Conservation (phyloP, 257 asterid genomes). For the Datura wrightii region DNA sequence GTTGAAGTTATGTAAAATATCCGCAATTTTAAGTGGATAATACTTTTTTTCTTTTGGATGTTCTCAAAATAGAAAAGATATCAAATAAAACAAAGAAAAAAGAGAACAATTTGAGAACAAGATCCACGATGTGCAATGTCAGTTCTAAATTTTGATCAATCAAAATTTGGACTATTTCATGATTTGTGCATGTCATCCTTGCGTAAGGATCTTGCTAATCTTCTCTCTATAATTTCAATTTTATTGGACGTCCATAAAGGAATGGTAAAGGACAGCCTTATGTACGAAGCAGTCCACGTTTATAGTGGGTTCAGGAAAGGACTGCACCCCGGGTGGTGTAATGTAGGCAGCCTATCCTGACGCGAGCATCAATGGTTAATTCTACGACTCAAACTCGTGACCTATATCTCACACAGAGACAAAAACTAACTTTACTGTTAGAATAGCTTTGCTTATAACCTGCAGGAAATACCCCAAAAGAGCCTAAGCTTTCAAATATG, state of each 20-base stretch:
- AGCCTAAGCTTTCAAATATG: background rate
- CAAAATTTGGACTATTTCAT: background rate
- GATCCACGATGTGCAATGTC: background rate
- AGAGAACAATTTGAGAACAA: constrained; percentile 16
- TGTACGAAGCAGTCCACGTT: background rate
- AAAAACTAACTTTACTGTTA: background rate
- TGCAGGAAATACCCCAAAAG: constrained; percentile 4
- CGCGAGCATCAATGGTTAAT: background rate
- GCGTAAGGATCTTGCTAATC: constrained; percentile 3
- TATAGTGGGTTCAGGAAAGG: background rate
- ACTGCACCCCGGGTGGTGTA: background rate
- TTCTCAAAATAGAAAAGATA: constrained; percentile 14
- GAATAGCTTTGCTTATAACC: constrained; percentile 6
- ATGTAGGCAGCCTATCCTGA: background rate
- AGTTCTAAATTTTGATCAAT: background rate
- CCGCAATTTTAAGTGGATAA: background rate
- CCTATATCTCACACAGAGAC: background rate
- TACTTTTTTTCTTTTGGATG: background rate
- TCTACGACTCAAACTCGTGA: background rate
- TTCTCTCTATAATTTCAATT: background rate
- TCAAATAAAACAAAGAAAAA: background rate
- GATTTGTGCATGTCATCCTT: background rate
- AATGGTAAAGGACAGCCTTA: background rate
- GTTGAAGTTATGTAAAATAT: background rate
- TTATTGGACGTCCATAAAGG: background rate